Evolutionary conservation across 208 protist genomes (phyloP).

Genomic region (Acanthamoeba lenticulata): DNA sequence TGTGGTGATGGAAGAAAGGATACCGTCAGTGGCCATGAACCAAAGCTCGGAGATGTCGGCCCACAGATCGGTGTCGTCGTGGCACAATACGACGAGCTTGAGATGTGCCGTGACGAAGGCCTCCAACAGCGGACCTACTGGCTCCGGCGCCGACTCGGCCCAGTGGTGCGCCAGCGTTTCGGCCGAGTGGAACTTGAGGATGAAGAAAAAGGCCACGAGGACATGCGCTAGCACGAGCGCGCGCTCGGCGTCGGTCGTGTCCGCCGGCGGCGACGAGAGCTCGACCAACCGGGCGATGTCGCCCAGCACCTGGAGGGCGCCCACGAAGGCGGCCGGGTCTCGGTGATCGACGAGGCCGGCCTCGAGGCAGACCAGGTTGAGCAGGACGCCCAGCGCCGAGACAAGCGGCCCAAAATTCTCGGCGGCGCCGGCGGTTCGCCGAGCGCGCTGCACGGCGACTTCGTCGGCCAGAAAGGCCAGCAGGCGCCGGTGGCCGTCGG

Average conservation of each 20-base stretch:
- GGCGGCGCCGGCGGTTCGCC: not conserved
- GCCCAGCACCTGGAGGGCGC: not conserved
- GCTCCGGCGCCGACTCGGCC: not conserved
- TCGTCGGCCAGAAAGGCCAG: not conserved
- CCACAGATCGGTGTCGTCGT: not conserved
- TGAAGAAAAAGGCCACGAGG: not conserved
- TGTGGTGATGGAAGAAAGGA: not conserved
- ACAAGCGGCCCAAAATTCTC: constrained; percentile 44
- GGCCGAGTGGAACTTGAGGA: constrained; percentile 21
- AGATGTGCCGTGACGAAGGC: not conserved
- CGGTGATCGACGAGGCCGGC: not conserved
- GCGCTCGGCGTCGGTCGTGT: constrained; percentile 2
- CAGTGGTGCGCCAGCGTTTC: not conserved
- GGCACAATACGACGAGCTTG: constrained; percentile 35
- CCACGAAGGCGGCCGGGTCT: not conserved
- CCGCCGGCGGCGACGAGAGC: not conserved
- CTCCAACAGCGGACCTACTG: not conserved
- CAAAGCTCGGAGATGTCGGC: constrained; percentile 58
- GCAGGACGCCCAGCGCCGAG: constrained; percentile 24
- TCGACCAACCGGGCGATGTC: not conserved
- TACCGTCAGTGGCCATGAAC: constrained; percentile 65
- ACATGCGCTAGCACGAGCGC: constrained; percentile 52
- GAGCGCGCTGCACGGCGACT: not conserved
- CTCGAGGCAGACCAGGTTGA: constrained; percentile 60
- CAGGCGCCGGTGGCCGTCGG: constrained; percentile 45